Conservation (phyloP, 2,329 filamentous ascomycete species). For the Aspergillus persii region DNA sequence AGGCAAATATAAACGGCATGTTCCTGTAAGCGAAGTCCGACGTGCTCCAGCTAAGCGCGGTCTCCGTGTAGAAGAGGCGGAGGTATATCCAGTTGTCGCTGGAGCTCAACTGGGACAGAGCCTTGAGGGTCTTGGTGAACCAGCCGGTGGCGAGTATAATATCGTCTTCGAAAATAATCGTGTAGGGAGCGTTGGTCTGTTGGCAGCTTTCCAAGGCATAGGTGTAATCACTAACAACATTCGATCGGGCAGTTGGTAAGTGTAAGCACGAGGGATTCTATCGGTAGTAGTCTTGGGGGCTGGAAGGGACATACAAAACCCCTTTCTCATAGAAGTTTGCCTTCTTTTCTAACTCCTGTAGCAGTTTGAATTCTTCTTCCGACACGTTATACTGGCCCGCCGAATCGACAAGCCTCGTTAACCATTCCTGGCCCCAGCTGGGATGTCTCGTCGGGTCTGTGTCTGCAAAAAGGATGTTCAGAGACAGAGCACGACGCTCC, state of each 20-base stretch:
- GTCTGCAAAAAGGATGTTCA: slow-evolving; percentile 24
- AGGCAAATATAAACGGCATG: slow-evolving; percentile 22
- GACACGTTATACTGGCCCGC: slow-evolving; percentile 22
- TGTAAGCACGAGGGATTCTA: too few species aligned
- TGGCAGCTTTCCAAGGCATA: slow-evolving; percentile 30
- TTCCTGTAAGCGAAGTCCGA: slow-evolving; percentile 24
- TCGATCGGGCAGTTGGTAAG: background rate
- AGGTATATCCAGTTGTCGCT: slow-evolving; percentile 27
- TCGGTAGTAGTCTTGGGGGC: background rate
- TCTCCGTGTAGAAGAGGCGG: slow-evolving; percentile 36
- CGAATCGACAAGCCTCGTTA: slow-evolving; percentile 18
- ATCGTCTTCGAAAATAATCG: slow-evolving; percentile 38
- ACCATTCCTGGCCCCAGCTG: slow-evolving; percentile 25
- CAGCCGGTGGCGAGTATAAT: slow-evolving; percentile 39
- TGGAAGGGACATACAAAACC: slow-evolving; percentile 14
- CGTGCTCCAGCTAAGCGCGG: slow-evolving; percentile 24
- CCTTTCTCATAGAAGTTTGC: slow-evolving; percentile 32
- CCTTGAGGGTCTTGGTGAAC: slow-evolving; percentile 30
- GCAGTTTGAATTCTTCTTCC: slow-evolving; percentile 13
- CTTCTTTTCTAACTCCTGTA: slow-evolving; percentile 24
- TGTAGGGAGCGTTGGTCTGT: slow-evolving; percentile 30
- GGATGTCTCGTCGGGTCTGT: slow-evolving; percentile 24
- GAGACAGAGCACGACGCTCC: slow-evolving; percentile 21
- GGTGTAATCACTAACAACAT: slow-evolving; percentile 26
- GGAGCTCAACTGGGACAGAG: slow-evolving; percentile 4